phyloP scores from a whole-genome alignment of 371 early-diverging fungal genomes.

The Mucor racemosus region DNA sequence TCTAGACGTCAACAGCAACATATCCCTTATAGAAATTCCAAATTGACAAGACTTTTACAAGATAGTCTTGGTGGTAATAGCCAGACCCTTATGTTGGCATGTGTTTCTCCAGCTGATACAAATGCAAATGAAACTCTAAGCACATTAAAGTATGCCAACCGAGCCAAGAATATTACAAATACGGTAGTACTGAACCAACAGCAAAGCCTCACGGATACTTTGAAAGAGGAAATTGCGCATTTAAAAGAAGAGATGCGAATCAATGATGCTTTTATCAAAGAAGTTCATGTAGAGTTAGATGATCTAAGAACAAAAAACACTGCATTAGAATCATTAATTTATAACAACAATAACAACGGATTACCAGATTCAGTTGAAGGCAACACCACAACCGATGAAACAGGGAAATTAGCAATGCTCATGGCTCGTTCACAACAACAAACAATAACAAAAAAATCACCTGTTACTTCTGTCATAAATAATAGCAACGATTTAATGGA shows the following conservation, averaged over 20 bases:
- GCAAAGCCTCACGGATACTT: conserved; percentile 12
- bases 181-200: conserved; percentile 55
- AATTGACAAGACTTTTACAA: conserved; percentile 60
- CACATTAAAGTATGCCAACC: too few species aligned
- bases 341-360: not conserved
- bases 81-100: conserved; percentile 89
- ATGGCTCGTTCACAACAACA: not conserved
- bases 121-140: conserved; percentile 86
- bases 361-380: not conserved
- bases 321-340: conserved; percentile 1
- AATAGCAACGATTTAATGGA: not conserved
- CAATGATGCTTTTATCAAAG: conserved; percentile 31
- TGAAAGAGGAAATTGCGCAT: conserved; percentile 24
- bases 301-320: conserved; percentile 16
- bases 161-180: conserved; percentile 85
- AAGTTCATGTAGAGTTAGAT: conserved; percentile 28
- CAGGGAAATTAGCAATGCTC: not conserved
- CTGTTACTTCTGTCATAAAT: not conserved
- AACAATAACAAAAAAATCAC: not conserved
- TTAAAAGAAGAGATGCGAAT: conserved; percentile 16
- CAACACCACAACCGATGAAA: not conserved
- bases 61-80: conserved; percentile 79
- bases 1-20: conserved; percentile 70
- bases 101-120: conserved; percentile 73
- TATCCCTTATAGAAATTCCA: conserved; percentile 97